These are phyloP conservation scores for Malus orientalis DNA, from an alignment of 306 rosid species.

Conservation along the genomic window DNA sequence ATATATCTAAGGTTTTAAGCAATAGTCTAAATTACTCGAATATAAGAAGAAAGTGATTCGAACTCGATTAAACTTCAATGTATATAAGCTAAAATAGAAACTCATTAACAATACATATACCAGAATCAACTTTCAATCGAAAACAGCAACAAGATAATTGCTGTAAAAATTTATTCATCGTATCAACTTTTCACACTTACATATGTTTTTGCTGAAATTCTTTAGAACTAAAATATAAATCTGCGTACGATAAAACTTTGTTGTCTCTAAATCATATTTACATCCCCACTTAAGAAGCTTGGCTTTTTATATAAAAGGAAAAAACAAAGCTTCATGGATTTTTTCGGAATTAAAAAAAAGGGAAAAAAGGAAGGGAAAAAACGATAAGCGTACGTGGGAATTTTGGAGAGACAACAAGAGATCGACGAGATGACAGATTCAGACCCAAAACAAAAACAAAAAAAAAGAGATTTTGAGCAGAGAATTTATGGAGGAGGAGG, in stretches of 20 bases:
- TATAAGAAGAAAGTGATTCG: too few relatives aligned
- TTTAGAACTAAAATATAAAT: neutral
- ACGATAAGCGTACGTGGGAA: neutral
- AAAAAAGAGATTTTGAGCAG: neutral
- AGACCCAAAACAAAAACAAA: neutral
- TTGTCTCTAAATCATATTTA: neutral
- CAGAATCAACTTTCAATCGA: neutral
- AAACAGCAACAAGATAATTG: neutral
- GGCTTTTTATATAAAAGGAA: conserved; percentile 38
- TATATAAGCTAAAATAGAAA: too few relatives aligned
- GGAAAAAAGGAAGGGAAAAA: neutral
- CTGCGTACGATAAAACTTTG: neutral
- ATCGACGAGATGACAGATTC: neutral
- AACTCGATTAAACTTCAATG: too few relatives aligned
- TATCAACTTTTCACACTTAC: neutral
- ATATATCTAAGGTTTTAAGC: too few relatives aligned
- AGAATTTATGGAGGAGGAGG: neutral
- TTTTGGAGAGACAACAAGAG: neutral
- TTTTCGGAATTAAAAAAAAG: neutral
- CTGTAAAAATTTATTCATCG: neutral
- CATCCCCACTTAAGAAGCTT: conserved; percentile 17
- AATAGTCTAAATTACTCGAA: too few relatives aligned
- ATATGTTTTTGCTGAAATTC: neutral
- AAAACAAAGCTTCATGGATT: conserved; percentile 28
- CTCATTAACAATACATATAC: neutral